Base-by-base conservation (phyloP, 1,139 yeast genomes). In the Taiozyma sp. region DNA sequence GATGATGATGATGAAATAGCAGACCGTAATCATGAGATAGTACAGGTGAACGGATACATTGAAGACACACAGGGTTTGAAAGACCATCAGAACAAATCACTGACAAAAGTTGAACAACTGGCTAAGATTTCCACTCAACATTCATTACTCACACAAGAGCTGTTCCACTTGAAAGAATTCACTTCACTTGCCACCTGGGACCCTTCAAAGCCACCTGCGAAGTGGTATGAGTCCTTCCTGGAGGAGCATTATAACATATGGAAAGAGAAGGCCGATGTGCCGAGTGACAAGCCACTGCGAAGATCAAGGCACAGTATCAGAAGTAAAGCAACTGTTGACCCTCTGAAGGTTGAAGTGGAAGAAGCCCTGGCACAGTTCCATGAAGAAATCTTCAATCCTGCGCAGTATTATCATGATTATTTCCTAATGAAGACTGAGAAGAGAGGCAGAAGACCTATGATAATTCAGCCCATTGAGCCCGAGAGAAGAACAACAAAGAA, bases 111-210 rank as follows among this genome's bases (percentile, higher is more conserved):
- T 28, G 63, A 62, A 10, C 57, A 56, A 32, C 50, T 70, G 49
- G 69, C 68, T 3, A 64, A 66, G 29, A 37, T 71, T 48, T 54
- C 65, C 46, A 58, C 64, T 28, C 54, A 65, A 22, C 69, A 70
- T 54, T 70, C 70, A 37, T 49, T 67, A 8, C 56, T 74, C 40
- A 59, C 72, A 0, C 71, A 72, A 49, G 79, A 77, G 53, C 60
- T 76, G 16, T 76, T 69, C 50, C 79, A 76, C 58, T 58, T 76
- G 42, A 60, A 68, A 44, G 69, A 73, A 52, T 76, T 67, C 56
- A 71, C 75, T 7, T 73, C 73, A 1, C 52, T 70, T 48, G 63
- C 62, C 1, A 68, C 68, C 6, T 70, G 67, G 61, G 70, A 69
- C 51, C 75, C 74, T 4, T 49, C 60, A 57, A 53, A 62, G 45